Evolutionary conservation across 257 asterid species (phyloP), one percentile per base, ranked within the genome.

Genomic region (Penstemon davidsonii): DNA sequence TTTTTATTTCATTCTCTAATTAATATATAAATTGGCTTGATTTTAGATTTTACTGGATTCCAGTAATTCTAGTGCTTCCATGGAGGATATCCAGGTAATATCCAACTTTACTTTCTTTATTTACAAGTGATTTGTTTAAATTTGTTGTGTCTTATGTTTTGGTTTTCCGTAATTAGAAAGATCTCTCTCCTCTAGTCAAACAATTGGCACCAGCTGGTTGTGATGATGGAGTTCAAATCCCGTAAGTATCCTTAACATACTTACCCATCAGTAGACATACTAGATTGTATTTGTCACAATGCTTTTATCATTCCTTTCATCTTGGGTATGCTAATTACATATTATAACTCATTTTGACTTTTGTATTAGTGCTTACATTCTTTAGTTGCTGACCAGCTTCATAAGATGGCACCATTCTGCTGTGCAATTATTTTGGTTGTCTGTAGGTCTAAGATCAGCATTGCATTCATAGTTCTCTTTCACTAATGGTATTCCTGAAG

Each of bases 141-240:
- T 69, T 71, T 74, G 19, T 64, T 58, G 38, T 75, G 54, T 18
- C 60, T 76, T 9, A 45, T 71, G 50, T 67, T 65, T 36, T 71
- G 39, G 62, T 77, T 63, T 46, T 58, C 63, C 69, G 15, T 49
- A 3, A 73, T 77, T 81, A 94, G 99, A 78, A 37, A 73, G 96
- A 94, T 76, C 96, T 94, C 40, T 94, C 96, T 70, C 96, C 99
- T 70, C 73, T 94, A 69, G 93, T 94, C 73, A 88, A 82, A 83
- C 93, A 86, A 77, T 73, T 94, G 83, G 82, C 86, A 41, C 97
- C 95, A 4, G 76, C 64, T 69, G 53, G 72, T 19, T 76, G 73
- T 72, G 80, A 54, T 25, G 73, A 68, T 72, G 89, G 68, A 65
- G 66, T 73, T 76, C 88, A 73, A 78, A 94, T 91, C 69, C 97